Base-by-base conservation (phyloP, 495 filamentous ascomycete species). In the Neurospora cerealis region DNA sequence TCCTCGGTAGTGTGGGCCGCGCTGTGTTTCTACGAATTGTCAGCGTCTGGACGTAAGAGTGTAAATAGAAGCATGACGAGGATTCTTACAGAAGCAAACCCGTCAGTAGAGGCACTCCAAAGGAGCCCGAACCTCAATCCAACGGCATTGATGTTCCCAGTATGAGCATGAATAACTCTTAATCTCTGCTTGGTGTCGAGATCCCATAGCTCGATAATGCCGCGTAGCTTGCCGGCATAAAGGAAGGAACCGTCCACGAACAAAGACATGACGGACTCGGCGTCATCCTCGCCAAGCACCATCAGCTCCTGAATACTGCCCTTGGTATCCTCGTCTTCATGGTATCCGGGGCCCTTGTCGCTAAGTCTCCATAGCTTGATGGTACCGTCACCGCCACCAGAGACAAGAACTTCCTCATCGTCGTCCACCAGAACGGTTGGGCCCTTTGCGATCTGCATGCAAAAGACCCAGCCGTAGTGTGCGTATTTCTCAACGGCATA, bases 161-260 rank as follows among this genome's bases (percentile, higher is more conserved):
- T 90, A 74, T 95, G 91, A 24, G 90, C 87, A 76, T 91, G 93
- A 75, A 98, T 90, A 10, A 90, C 93, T 72, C 95, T 87, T 24
- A 99, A 86, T 70, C 96, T 91, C 83, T 99, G 96, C 74, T 91
- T 89, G 2, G 96, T 98, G 79, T 99, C 96, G 17, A 98, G 85
- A 77, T 99, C 97, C 96, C 96, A 99, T 19, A 98, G 90, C 79
- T 97, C 95, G 71, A 99, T 87, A 54, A 96, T 90, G n/a, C 96
- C 96, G n/a, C 91, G 89, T 0, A 93, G 87, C 71, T 94, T 89
- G 73, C 96, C 96, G 75, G 91, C 93, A 79, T 98, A 98, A 13
- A 99, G 87, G 74, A 99, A 91, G 0, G 93, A 92, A 0, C 93
- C 94, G 74, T 97, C 94, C 0, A 94, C 85, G 4, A 92, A 91